Percentiles rank a stretch among this genome's conserved stretches.
Conservation (phyloP, 2,329 filamentous ascomycete genomes). For the Aspergillus neotritici region DNA sequence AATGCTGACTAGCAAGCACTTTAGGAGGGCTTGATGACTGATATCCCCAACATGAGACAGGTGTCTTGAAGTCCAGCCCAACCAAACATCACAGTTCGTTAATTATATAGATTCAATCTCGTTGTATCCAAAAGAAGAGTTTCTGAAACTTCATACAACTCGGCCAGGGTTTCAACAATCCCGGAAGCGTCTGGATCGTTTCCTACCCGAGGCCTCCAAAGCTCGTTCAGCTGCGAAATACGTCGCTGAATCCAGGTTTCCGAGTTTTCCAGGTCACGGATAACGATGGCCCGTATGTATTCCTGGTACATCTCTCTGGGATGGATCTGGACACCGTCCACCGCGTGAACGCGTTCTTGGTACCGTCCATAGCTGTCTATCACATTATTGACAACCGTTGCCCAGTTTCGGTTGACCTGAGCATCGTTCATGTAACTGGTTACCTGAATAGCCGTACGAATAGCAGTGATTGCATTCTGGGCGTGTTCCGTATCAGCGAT, state of each 20-base stretch:
- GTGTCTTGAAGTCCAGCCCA: too few relatives aligned
- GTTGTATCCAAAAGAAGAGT: too few relatives aligned
- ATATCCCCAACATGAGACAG: too few relatives aligned
- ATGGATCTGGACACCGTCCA: neutral
- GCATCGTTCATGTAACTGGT: conserved; percentile 2
- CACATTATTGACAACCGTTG: neutral
- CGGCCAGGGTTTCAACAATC: too few relatives aligned
- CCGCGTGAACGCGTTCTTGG: neutral
- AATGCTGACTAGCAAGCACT: too few relatives aligned
- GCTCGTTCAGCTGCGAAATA: neutral
- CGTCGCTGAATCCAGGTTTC: neutral
- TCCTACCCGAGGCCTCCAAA: neutral
- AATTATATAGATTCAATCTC: too few relatives aligned
- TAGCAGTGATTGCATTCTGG: neutral
- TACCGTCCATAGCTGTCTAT: conserved; percentile 1
- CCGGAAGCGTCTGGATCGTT: too few relatives aligned
- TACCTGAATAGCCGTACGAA: conserved; percentile 5
- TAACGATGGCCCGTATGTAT: neutral
- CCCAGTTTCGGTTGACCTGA: conserved; percentile 1
- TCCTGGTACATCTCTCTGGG: conserved; percentile 2
- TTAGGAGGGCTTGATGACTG: too few relatives aligned
- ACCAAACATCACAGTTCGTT: too few relatives aligned
- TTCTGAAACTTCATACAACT: too few relatives aligned
- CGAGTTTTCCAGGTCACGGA: conserved; percentile 1
- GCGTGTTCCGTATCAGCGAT: neutral